Conservation (phyloP, 331 rosid genomes). For the Quercus lobata region DNA sequence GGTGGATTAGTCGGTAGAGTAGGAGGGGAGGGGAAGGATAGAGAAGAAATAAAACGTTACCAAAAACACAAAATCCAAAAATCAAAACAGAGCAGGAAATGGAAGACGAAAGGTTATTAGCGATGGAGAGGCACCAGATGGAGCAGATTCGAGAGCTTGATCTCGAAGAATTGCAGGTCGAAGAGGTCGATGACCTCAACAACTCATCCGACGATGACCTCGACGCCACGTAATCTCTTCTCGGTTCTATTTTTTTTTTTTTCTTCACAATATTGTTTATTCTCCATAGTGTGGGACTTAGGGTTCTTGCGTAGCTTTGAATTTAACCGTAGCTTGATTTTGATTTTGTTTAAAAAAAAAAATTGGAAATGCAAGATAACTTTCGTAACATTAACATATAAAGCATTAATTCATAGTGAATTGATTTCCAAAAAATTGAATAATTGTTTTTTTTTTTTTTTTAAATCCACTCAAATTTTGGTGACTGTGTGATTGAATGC, state of each 20-base stretch:
- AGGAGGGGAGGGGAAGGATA: too few relatives aligned
- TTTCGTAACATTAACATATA: neutral
- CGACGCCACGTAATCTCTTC: constrained; percentile 33
- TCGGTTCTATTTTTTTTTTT: neutral
- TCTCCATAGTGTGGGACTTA: neutral
- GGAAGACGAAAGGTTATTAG: constrained; percentile 55
- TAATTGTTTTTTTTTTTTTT: fast-evolving
- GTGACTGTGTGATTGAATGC: neutral
- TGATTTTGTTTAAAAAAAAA: neutral
- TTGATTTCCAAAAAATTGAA: neutral
- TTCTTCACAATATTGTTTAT: neutral
- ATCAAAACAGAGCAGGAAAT: constrained; percentile 8
- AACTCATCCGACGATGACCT: constrained; percentile 51
- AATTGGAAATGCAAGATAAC: neutral
- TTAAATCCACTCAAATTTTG: neutral
- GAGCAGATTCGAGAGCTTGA: constrained; percentile 89
- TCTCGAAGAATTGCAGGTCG: constrained; percentile 73
- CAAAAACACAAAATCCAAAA: constrained; percentile 5
- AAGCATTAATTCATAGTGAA: neutral
- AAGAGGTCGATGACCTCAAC: constrained; percentile 66
- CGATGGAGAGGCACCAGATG: constrained; percentile 78
- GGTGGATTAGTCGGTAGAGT: too few relatives aligned
- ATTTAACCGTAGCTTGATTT: neutral
- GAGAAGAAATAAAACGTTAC: neutral
- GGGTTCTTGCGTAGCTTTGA: neutral